A percentile compares a stretch with the other conserved stretches of the same genome.
These are phyloP conservation scores for Exophiala oligosperma DNA, from an alignment of 2,329 filamentous ascomycete species.

Conservation along the genomic window DNA sequence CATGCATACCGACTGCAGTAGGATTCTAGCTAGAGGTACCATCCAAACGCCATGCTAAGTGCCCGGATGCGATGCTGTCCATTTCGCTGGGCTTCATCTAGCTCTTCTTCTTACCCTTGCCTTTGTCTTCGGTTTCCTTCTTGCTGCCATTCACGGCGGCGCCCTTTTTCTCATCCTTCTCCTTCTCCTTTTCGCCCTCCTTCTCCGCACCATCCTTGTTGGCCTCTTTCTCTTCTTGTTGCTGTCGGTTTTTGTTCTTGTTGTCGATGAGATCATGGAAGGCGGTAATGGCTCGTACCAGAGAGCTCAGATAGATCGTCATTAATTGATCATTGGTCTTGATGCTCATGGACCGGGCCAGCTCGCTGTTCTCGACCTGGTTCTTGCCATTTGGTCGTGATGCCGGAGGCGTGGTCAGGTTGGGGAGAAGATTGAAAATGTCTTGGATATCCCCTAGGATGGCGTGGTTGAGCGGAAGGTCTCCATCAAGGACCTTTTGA, in stretches of 20 bases:
- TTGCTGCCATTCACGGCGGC: slow-evolving; percentile 55
- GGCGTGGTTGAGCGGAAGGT: slow-evolving; percentile 93
- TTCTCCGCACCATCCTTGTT: slow-evolving; percentile 68
- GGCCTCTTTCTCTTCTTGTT: slow-evolving; percentile 89
- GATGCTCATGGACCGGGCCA: slow-evolving; percentile 95
- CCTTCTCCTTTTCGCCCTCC: slow-evolving; percentile 67
- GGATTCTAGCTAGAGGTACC: background rate
- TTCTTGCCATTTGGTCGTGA: slow-evolving; percentile 55
- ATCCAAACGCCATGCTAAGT: slow-evolving; percentile 21
- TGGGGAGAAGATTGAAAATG: slow-evolving; percentile 96
- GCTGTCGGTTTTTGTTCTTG: slow-evolving; percentile 98
- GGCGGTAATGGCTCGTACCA: slow-evolving; percentile 96
- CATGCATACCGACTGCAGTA: background rate
- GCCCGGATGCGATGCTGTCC: background rate
- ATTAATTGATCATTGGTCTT: slow-evolving; percentile 99
- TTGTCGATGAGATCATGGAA: slow-evolving; percentile 99
- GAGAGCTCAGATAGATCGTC: slow-evolving; percentile 93
- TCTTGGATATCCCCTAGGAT: slow-evolving; percentile 99
- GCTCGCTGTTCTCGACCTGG: slow-evolving; percentile 70
- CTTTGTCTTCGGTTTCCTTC: slow-evolving; percentile 54
- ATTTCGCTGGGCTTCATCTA: slow-evolving; percentile 33
- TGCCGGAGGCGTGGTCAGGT: slow-evolving; percentile 80
- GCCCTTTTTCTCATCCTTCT: slow-evolving; percentile 51
- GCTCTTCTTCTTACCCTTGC: slow-evolving; percentile 57
- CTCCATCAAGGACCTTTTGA: slow-evolving; percentile 89